These are phyloP conservation scores for Dimocarpus longan DNA, from an alignment of 345 rosid genomes.

Conservation along the genomic window DNA sequence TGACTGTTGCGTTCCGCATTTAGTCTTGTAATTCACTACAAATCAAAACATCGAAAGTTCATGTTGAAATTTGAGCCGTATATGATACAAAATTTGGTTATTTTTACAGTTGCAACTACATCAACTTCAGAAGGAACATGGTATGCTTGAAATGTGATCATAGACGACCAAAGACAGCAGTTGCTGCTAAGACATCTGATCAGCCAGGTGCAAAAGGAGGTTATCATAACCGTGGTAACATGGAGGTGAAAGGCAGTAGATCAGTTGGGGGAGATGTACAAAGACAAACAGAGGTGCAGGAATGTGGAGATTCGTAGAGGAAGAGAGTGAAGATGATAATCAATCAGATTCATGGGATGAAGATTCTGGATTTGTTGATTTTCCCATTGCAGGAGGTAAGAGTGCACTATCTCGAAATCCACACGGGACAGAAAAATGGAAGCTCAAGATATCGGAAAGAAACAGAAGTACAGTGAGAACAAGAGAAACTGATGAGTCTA, in stretches of 20 bases:
- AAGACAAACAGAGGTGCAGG: slow-evolving; percentile 25
- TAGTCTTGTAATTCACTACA: neutral
- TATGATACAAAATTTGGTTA: neutral
- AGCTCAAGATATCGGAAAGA: slow-evolving; percentile 48
- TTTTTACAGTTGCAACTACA: slow-evolving; percentile 69
- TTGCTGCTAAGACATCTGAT: slow-evolving; percentile 27
- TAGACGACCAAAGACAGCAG: slow-evolving; percentile 58
- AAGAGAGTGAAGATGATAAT: slow-evolving; percentile 29
- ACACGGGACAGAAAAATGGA: slow-evolving; percentile 54
- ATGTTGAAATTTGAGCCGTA: neutral
- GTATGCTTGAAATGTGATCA: slow-evolving; percentile 88
- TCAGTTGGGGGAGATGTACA: slow-evolving; percentile 7
- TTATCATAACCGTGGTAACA: slow-evolving; percentile 3
- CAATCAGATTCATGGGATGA: slow-evolving; percentile 18
- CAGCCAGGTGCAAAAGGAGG: slow-evolving; percentile 17
- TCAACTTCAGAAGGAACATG: slow-evolving; percentile 79
- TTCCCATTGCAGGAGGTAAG: slow-evolving; percentile 65
- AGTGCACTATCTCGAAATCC: slow-evolving; percentile 45
- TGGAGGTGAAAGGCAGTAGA: neutral
- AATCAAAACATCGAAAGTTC: neutral
- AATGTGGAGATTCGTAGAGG: slow-evolving; percentile 59
- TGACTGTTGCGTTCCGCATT: slow-evolving; percentile 37
- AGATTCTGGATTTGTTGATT: slow-evolving; percentile 42
- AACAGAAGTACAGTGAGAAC: slow-evolving; percentile 14
- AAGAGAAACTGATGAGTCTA: slow-evolving; percentile 27